Conservation (phyloP, 1,284 basidiomycete genomes). For the Hemileia vastatrix region DNA sequence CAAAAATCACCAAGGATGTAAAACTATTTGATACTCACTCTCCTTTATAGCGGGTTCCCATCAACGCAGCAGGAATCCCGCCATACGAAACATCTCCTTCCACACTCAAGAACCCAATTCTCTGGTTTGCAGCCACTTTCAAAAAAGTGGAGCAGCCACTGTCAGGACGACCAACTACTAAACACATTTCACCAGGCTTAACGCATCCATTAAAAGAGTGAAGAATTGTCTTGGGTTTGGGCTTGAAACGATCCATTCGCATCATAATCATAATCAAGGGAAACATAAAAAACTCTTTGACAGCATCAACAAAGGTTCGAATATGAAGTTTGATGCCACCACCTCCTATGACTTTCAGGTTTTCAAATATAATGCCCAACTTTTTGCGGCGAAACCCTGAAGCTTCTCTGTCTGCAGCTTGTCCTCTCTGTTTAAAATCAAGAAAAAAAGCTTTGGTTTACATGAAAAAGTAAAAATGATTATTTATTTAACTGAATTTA, state of each 20-base stretch:
- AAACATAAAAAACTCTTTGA: constrained; percentile 31
- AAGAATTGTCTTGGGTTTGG: constrained; percentile 36
- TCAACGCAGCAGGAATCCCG: constrained; percentile 47
- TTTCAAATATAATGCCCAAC: constrained; percentile 63
- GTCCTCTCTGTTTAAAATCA: constrained; percentile 3
- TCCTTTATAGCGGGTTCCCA: constrained; percentile 19
- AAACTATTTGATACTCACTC: constrained; percentile 19
- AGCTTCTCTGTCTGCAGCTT: constrained; percentile 5
- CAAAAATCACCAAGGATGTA: too few species aligned
- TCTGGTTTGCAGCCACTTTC: constrained; percentile 61
- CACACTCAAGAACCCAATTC: constrained; percentile 54
- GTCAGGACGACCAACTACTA: constrained; percentile 74
- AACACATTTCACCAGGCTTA: constrained; percentile 53
- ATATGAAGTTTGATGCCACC: constrained; percentile 51
- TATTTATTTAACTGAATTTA: too few species aligned
- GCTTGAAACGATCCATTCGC: constrained; percentile 31
- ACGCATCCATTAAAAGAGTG: constrained; percentile 26
- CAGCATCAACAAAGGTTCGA: constrained; percentile 52
- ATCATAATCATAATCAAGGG: constrained; percentile 46
- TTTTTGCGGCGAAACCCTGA: constrained; percentile 14
- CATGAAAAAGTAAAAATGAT: too few species aligned
- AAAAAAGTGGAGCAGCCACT: constrained; percentile 66
- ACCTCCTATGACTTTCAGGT: constrained; percentile 60
- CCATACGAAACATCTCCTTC: constrained; percentile 60
- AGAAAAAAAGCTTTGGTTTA: background rate